A percentile compares a stretch with the other conserved stretches of the same genome.
Conservation (phyloP, 169 alveolate genomes). For the Cryptosporidium ryanae region DNA sequence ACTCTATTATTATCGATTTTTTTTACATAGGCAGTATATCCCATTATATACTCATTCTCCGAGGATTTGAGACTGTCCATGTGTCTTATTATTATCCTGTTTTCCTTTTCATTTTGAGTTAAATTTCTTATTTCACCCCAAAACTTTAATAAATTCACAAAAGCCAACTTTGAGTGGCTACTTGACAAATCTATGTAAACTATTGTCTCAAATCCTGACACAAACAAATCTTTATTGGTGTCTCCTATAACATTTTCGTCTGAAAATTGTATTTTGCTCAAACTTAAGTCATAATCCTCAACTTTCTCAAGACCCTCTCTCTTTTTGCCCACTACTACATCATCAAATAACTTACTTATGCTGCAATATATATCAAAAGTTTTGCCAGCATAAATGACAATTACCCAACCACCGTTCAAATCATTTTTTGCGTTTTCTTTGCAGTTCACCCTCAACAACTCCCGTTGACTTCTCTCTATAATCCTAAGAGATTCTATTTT, state of each 20-base stretch:
- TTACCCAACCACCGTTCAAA: conserved; percentile 12
- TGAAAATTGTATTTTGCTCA: neutral
- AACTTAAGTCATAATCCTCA: conserved; percentile 7
- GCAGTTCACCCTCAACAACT: conserved; percentile 21
- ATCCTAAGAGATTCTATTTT: conserved; percentile 32
- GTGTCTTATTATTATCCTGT: conserved; percentile 35
- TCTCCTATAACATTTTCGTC: neutral
- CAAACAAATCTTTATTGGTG: neutral
- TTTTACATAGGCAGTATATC: conserved; percentile 25
- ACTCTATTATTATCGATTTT: neutral
- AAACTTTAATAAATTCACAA: neutral
- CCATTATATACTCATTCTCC: conserved; percentile 37
- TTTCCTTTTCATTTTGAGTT: neutral
- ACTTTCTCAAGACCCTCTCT: neutral
- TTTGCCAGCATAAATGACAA: conserved; percentile 3
- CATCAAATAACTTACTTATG: neutral
- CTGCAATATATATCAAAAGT: conserved; percentile 48
- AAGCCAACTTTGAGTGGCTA: neutral
- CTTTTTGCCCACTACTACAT: neutral
- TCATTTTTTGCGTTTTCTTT: neutral
- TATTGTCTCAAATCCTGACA: neutral
- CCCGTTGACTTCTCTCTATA: conserved; percentile 36
- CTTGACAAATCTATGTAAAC: conserved; percentile 56
- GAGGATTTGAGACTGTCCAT: neutral
- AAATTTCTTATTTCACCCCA: conserved; percentile 22